Base-by-base conservation (phyloP, 176 grass and related monocot species). In the Lolium perenne region DNA sequence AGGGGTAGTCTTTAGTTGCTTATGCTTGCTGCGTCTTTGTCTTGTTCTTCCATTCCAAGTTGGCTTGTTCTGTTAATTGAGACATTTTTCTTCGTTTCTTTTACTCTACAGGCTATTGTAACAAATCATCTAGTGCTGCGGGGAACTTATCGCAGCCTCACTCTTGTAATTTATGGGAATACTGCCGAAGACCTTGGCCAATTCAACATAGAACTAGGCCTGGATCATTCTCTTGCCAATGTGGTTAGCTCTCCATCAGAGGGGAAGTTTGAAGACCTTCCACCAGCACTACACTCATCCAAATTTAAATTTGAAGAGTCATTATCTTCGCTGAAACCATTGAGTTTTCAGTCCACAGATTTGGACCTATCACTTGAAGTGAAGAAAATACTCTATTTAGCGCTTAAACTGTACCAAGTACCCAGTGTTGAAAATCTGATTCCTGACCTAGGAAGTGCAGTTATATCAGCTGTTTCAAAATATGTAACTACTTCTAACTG, bases 101-200 rank as follows among this genome's bases (percentile, higher is more conserved):
- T 61, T 82, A 59, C 76, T 77, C 59, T 86, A 84, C 89, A 98
- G 96, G 96, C 96, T 72, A 98, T 98, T 79, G 96, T 95, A 71
- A 98, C 96, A 54, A 98, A 87, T 87, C 96, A 95, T 92, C 78
- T 98, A 75, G 92, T 98, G 78, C 80, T 98, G 74, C 90, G 96
- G 45, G 96, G 96, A 69, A 95, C 92, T 81, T 98, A 98, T 89
- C 92, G 96, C 72, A 92, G 88, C 71, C 90, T 98, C 67, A 95
- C 96, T 80, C 92, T 98, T 47, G 90, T 98, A 80, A 91, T 98
- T 67, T 98, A 95, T 88, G 96, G 96, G 48, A 98, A 98, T 91
- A 98, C 93, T 2, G 93, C 96, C 8, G 96, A 98, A 90, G 91
- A 98, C 82, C 96, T 98, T 79, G 96, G 96, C 78, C 96, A 98